Evolutionary conservation across 768 basidiomycete species (phyloP).

Genomic region (Podaxis sp.): DNA sequence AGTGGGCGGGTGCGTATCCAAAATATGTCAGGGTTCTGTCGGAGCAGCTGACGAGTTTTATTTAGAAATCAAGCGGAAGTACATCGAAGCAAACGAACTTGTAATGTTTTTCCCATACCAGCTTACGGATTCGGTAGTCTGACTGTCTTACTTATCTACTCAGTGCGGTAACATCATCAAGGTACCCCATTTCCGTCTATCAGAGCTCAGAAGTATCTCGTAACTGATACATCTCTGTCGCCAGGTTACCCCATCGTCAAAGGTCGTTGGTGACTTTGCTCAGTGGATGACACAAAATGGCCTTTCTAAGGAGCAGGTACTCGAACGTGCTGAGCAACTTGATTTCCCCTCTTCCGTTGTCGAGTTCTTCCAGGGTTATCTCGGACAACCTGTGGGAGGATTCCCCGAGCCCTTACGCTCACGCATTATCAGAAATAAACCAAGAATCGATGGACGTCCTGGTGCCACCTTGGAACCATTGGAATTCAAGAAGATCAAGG

Average conservation of each 20-base stretch:
- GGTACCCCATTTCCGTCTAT: slow-evolving; percentile 30
- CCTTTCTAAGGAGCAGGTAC: slow-evolving; percentile 81
- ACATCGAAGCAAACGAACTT: slow-evolving; percentile 95
- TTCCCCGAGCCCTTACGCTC: slow-evolving; percentile 97
- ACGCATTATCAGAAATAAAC: slow-evolving; percentile 90
- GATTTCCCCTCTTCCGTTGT: slow-evolving; percentile 98
- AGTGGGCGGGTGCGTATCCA: slow-evolving; percentile 74
- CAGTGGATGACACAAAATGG: slow-evolving; percentile 99
- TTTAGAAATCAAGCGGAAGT: slow-evolving; percentile 94
- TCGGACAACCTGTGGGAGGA: slow-evolving; percentile 96
- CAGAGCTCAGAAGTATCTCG: background rate
- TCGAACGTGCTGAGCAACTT: slow-evolving; percentile 82
- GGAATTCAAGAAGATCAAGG: slow-evolving; percentile 96
- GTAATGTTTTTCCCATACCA: slow-evolving; percentile 42
- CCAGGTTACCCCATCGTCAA: slow-evolving; percentile 96
- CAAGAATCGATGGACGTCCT: slow-evolving; percentile 91
- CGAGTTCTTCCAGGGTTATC: slow-evolving; percentile 99
- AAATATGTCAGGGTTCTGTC: slow-evolving; percentile 14
- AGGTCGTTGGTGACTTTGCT: slow-evolving; percentile 98
- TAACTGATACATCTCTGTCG: slow-evolving; percentile 8
- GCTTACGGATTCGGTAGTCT: slow-evolving; percentile 10
- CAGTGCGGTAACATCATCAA: slow-evolving; percentile 98
- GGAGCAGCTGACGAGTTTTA: slow-evolving; percentile 14
- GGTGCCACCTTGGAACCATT: slow-evolving; percentile 85
- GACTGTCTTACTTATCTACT: slow-evolving; percentile 16